Conservation (phyloP, 169 alveolate genomes). For the Pseudocohnilembus persalinus region DNA sequence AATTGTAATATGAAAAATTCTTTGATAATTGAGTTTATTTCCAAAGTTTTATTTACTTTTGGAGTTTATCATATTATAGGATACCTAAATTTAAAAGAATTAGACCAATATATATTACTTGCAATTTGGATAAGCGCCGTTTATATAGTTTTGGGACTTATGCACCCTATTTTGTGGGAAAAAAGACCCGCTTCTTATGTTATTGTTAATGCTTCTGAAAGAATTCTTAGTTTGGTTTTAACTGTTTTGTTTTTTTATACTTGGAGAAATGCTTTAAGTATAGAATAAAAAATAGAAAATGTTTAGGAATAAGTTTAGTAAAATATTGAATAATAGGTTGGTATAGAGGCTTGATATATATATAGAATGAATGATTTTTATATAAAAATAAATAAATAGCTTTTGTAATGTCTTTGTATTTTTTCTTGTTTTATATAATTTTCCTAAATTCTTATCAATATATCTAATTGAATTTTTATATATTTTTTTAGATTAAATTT, state of each 20-base stretch:
- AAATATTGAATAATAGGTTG: neutral
- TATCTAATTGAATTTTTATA: too few species aligned
- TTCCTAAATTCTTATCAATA: too few species aligned
- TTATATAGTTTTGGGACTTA: too few species aligned
- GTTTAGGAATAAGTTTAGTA: too few species aligned
- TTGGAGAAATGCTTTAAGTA: too few species aligned
- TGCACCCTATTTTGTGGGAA: neutral
- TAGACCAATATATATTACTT: neutral
- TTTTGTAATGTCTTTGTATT: too few species aligned
- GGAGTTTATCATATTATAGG: neutral
- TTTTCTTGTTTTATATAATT: too few species aligned
- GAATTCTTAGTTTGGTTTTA: neutral
- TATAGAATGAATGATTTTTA: neutral
- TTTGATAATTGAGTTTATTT: neutral
- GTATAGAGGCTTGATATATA: neutral
- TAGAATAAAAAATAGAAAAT: too few species aligned
- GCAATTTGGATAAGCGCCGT: neutral
- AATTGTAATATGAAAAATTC: neutral
- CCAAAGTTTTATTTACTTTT: too few species aligned
- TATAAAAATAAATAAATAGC: too few species aligned
- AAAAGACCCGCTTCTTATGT: neutral
- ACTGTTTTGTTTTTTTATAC: neutral
- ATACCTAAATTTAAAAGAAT: too few species aligned
- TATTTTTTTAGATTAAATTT: too few species aligned
- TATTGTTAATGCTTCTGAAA: neutral